Percentiles rank a stretch among this genome's conserved stretches.
These are phyloP conservation scores for Naganishia friedmannii DNA, from an alignment of 768 basidiomycete species.

Conservation along the genomic window DNA sequence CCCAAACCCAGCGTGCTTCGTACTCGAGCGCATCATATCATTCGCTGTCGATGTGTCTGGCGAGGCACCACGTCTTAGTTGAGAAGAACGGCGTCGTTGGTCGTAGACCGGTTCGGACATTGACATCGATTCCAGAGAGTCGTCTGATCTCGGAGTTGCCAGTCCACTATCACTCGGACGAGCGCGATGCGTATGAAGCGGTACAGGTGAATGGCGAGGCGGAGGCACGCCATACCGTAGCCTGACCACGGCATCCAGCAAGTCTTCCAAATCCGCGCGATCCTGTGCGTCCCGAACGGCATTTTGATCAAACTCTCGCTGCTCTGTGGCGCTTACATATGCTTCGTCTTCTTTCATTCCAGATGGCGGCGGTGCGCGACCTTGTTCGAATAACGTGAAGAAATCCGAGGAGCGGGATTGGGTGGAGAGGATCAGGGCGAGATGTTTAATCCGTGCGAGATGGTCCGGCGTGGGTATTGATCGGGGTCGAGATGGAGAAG, in stretches of 20 bases:
- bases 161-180: background rate
- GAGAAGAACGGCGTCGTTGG: background rate
- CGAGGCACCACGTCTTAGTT: background rate
- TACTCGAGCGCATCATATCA: background rate
- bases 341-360: background rate
- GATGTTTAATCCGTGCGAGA: conserved; percentile 44
- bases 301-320: background rate
- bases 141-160: background rate
- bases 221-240: background rate
- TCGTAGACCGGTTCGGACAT: background rate
- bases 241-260: background rate
- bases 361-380: background rate
- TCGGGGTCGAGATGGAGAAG: conserved; percentile 14
- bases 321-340: background rate
- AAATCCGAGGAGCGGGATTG: conserved; percentile 42
- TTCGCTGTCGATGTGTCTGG: background rate
- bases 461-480: conserved; percentile 37
- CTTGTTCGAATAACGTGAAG: conserved; percentile 22
- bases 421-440: conserved; percentile 46
- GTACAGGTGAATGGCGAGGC: background rate
- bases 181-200: background rate
- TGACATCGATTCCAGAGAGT: background rate
- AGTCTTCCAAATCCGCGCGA: background rate
- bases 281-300: background rate
- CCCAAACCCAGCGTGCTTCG: background rate